Conservation (phyloP, 805 yeast species). For the Hanseniaspora mollemarum region DNA sequence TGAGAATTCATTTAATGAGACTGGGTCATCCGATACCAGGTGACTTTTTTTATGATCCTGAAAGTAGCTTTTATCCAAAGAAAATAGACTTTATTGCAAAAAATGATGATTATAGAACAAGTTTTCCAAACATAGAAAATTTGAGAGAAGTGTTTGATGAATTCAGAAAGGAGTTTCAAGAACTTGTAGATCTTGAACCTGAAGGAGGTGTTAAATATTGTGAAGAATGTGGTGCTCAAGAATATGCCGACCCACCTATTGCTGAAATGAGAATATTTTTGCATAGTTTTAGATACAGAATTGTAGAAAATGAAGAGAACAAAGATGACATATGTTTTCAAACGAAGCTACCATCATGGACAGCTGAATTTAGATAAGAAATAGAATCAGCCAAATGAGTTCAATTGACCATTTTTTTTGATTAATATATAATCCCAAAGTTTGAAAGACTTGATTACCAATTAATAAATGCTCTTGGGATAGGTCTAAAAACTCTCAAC, state of each 20-base stretch:
- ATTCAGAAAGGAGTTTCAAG: conserved; percentile 25
- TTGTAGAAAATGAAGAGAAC: conserved; percentile 18
- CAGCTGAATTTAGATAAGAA: conserved; percentile 18
- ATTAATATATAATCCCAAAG: too few species aligned
- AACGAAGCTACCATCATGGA: conserved; percentile 41
- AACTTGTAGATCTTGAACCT: conserved; percentile 29
- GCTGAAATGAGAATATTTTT: conserved; percentile 26
- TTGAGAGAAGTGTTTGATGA: conserved; percentile 18
- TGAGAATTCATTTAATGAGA: conserved; percentile 79
- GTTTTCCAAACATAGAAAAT: conserved; percentile 20
- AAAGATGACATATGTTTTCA: conserved; percentile 30
- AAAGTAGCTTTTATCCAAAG: conserved; percentile 21
- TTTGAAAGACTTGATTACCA: too few species aligned
- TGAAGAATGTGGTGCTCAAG: conserved; percentile 22
- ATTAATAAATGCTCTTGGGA: conserved; percentile 55
- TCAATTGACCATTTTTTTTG: too few species aligned
- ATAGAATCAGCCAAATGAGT: too few species aligned
- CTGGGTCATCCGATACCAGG: conserved; percentile 79
- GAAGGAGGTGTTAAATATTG: conserved; percentile 19
- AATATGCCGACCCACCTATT: conserved; percentile 24
- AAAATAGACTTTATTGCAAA: conserved; percentile 22
- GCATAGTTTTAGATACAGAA: conserved; percentile 32
- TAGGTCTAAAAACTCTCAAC: conserved; percentile 65
- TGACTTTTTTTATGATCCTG: conserved; percentile 55
- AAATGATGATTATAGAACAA: conserved; percentile 2